These are phyloP conservation scores for Hyphopichia buzzinii DNA, from an alignment of 1,139 yeast species.

Conservation along the genomic window DNA sequence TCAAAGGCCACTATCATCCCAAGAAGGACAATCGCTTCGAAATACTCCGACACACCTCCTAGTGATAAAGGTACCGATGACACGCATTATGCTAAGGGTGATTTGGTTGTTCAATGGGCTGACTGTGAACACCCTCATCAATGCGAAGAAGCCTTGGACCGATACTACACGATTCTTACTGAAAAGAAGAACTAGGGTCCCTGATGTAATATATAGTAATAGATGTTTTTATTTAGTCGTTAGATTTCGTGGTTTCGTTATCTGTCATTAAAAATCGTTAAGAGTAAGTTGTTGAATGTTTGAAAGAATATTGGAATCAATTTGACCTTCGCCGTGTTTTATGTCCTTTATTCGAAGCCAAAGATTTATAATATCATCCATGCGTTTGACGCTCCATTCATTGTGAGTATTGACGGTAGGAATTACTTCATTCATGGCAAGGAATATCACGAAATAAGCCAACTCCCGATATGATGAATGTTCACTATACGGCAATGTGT, in stretches of 20 bases:
- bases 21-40: slow-evolving; percentile 39
- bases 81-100: slow-evolving; percentile 56
- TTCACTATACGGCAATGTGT: slow-evolving; percentile 83
- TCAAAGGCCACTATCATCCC: slow-evolving; percentile 73
- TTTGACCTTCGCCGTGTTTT: too few relatives aligned
- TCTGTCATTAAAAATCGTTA: slow-evolving; percentile 3
- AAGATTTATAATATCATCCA: slow-evolving; percentile 45
- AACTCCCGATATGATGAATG: slow-evolving; percentile 88
- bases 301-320: slow-evolving; percentile 1
- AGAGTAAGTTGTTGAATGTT: background rate
- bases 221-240: background rate
- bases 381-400: slow-evolving; percentile 30
- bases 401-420: slow-evolving; percentile 75
- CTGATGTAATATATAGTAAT: background rate
- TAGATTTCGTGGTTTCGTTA: background rate
- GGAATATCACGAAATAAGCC: slow-evolving; percentile 54
- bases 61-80: background rate
- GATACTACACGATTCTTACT: slow-evolving; percentile 24
- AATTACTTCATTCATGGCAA: slow-evolving; percentile 53
- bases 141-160: slow-evolving; percentile 51
- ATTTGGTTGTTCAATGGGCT: slow-evolving; percentile 60
- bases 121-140: slow-evolving; percentile 47
- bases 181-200: slow-evolving; percentile 7
- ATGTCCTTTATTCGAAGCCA: slow-evolving; percentile 36
- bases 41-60: slow-evolving; percentile 28